Evolutionary conservation across 2,329 filamentous ascomycete species (phyloP).

Genomic region (Pestalotiopsis fici): DNA sequence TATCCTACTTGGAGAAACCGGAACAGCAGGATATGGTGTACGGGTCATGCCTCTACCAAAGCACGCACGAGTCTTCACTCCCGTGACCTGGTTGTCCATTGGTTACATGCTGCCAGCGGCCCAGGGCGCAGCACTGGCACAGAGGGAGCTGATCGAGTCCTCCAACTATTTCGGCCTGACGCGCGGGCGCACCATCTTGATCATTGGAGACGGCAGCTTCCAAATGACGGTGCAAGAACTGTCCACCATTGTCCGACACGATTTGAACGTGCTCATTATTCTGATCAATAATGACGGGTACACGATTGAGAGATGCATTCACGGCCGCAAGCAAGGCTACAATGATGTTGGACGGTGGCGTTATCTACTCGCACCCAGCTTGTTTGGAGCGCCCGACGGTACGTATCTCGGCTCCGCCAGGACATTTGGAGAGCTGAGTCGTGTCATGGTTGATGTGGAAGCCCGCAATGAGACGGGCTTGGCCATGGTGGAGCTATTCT

Average conservation of each 20-base stretch:
- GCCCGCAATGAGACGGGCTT: constrained; percentile 23
- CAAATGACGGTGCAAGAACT: constrained; percentile 69
- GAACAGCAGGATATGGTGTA: constrained; percentile 57
- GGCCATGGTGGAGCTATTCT: constrained; percentile 32
- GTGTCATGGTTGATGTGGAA: neutral
- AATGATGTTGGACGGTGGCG: constrained; percentile 57
- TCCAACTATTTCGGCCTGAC: too few relatives aligned
- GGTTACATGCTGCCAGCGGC: constrained; percentile 62
- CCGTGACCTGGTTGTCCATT: constrained; percentile 60
- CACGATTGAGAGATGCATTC: constrained; percentile 59
- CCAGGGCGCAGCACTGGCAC: constrained; percentile 56
- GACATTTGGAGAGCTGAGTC: neutral
- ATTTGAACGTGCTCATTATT: constrained; percentile 50
- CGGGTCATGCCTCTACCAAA: constrained; percentile 51
- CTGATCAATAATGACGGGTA: constrained; percentile 63
- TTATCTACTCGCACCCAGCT: constrained; percentile 47
- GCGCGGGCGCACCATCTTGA: constrained; percentile 50
- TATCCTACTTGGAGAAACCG: constrained; percentile 59
- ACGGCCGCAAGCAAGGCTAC: constrained; percentile 53
- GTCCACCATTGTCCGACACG: constrained; percentile 60
- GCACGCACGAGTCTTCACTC: constrained; percentile 47
- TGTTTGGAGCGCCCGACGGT: constrained; percentile 44
- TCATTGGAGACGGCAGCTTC: constrained; percentile 66
- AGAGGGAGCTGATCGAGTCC: constrained; percentile 40
- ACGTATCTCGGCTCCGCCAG: neutral